Evolutionary conservation across 768 basidiomycete genomes (phyloP), one percentile per base, ranked within the genome.

Genomic region (Mycena capillaripes): DNA sequence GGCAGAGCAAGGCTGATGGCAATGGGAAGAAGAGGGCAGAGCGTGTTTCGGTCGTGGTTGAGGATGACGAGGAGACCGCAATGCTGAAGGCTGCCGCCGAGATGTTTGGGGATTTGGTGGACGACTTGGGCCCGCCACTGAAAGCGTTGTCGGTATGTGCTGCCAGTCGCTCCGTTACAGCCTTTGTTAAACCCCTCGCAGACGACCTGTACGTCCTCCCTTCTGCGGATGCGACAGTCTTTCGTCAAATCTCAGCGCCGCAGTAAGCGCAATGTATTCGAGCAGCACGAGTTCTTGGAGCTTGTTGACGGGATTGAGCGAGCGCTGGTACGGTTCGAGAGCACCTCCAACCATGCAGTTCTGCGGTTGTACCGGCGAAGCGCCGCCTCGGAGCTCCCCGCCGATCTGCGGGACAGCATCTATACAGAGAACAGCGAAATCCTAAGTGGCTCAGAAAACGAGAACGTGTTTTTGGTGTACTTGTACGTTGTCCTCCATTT

Each of bases 381-480:
- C 66, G 85, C 89, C 61, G 78, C 79, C 40, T 76, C 81, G 32
- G 69, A 73, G 17, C n/a, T 66, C 2, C 71, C 67, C 25, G 40
- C 65, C 50, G 69, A 71, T 30, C 53, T 72, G 52, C 69, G 59
- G 16, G 63, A 46, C 34, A 75, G 73, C 48, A 52, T 58, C 27
- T 68, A 67, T 53, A 67, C 77, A 38, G 78, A 79, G n/a, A 73
- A 80, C 12, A 74, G 72, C 21, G 86, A 88, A 1, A 55, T 86
- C 3, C 76, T 89, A 21, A 75, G 77, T 10, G 87, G 86, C 36
- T 84, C 83, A 44, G 90, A 93, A n/a, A 90, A 92, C 74, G 97
- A 98, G 76, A 91, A 91, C 67, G 87, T 98, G 1, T 97, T 97
- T 79, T 81, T 97, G 29, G 93, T 97, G 0, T 97, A 97, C 78